Evolutionary conservation across 495 filamentous ascomycete genomes (phyloP).

Genomic region (Lasiosphaeria ovina): DNA sequence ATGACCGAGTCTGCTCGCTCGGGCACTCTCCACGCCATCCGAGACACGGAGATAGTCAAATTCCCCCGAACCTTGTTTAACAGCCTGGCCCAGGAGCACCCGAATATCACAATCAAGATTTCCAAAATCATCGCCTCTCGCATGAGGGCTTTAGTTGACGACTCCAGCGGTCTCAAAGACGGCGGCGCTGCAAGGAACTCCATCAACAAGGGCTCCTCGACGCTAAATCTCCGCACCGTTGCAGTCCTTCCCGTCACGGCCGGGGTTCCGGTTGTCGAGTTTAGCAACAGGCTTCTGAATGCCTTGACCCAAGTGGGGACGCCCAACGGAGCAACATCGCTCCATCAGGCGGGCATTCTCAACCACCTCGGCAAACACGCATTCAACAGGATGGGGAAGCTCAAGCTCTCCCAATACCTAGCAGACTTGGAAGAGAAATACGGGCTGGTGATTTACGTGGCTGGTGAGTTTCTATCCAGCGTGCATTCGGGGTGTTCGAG

Average conservation of each 20-base stretch:
- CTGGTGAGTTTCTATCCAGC: constrained; percentile 54
- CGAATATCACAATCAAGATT: constrained; percentile 97
- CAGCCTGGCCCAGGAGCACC: constrained; percentile 93
- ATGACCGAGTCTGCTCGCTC: constrained; percentile 90
- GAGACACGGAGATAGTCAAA: constrained; percentile 93
- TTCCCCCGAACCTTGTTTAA: constrained; percentile 97
- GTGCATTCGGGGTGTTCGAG: too few species aligned
- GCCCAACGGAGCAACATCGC: constrained; percentile 81
- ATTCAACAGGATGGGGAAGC: constrained; percentile 94
- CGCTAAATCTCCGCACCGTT: constrained; percentile 87
- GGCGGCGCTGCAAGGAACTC: constrained; percentile 54
- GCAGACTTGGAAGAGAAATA: constrained; percentile 98
- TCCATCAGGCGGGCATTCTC: constrained; percentile 90
- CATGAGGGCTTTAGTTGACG: constrained; percentile 86
- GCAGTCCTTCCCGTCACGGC: constrained; percentile 87
- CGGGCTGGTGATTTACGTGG: constrained; percentile 91
- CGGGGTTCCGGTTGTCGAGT: constrained; percentile 92
- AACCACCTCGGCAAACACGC: constrained; percentile 94
- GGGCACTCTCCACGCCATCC: constrained; percentile 90
- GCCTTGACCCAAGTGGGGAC: constrained; percentile 86
- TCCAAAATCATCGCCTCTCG: constrained; percentile 96
- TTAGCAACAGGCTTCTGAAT: constrained; percentile 82
- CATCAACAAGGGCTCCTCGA: constrained; percentile 70
- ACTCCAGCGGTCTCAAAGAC: constrained; percentile 52
- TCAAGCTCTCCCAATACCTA: constrained; percentile 93